A percentile compares a stretch with the other conserved stretches of the same genome.
These are phyloP conservation scores for Neofusicoccum ribis DNA, from an alignment of 2,329 filamentous ascomycete genomes.

Conservation along the genomic window DNA sequence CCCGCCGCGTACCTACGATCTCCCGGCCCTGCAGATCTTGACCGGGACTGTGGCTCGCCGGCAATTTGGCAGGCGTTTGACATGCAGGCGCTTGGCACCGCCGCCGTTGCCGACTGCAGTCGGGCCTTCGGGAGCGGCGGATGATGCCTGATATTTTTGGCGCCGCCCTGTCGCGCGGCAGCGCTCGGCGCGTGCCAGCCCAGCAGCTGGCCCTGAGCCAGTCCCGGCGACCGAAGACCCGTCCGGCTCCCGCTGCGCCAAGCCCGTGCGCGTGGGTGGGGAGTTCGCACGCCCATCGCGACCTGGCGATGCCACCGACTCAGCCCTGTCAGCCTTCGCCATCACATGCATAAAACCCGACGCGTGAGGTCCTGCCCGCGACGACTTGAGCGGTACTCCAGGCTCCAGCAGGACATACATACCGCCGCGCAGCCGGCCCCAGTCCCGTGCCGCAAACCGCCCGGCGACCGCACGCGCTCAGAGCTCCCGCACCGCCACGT, in stretches of 20 bases:
- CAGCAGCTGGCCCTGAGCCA: background rate
- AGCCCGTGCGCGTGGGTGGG: conserved; percentile 14
- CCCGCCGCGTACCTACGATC: conserved; percentile 1
- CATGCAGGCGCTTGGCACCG: conserved; percentile 8
- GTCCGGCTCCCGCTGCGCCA: conserved; percentile 2
- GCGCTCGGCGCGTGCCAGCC: conserved; percentile 9
- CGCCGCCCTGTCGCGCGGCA: background rate
- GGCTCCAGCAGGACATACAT: background rate
- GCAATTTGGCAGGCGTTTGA: background rate
- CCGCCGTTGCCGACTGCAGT: background rate
- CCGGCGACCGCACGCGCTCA: background rate
- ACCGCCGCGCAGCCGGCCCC: background rate
- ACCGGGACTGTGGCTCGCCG: conserved; percentile 9
- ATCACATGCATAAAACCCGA: conserved; percentile 13
- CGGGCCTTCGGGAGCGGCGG: conserved; percentile 8
- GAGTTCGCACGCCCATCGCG: conserved; percentile 3
- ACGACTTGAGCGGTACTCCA: background rate
- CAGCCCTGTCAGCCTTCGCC: conserved; percentile 6
- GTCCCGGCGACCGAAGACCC: background rate
- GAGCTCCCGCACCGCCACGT: conserved; percentile 1
- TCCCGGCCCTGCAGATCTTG: conserved; percentile 17
- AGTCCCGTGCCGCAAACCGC: background rate
- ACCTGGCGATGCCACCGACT: background rate
- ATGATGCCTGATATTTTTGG: conserved; percentile 6
- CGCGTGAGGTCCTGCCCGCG: background rate